A percentile compares a stretch with the other conserved stretches of the same genome.
phyloP scores from a whole-genome alignment of 139 green algal species.

The Raphidocelis subcapitata region DNA sequence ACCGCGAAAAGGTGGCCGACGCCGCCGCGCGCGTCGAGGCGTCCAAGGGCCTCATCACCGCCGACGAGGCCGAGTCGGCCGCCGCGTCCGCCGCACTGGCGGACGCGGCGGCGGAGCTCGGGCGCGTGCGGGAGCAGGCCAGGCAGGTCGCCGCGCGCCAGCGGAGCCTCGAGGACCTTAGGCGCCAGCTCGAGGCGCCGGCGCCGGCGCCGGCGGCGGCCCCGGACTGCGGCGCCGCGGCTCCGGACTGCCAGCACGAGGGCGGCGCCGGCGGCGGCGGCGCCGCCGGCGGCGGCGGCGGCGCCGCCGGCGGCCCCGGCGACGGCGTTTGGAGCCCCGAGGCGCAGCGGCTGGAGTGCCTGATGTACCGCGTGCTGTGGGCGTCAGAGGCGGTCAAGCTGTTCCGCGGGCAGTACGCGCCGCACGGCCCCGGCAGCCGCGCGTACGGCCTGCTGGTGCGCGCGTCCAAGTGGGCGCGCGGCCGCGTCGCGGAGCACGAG shows the following conservation, averaged over 20 bases:
- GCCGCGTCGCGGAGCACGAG: conserved; percentile 53
- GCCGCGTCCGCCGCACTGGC: conserved; percentile 17
- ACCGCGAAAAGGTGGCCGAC: conserved; percentile 68
- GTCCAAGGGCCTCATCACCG: conserved; percentile 11
- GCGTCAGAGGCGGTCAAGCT: conserved; percentile 54
- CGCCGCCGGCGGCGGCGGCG: background rate
- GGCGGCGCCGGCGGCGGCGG: background rate
- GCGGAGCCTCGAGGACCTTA: conserved; percentile 48
- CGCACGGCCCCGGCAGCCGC: conserved; percentile 8
- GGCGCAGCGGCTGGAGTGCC: conserved; percentile 53
- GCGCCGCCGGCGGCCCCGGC: conserved; percentile 7
- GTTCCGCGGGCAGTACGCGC: conserved; percentile 52
- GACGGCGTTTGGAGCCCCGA: conserved; percentile 49
- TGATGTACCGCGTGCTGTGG: conserved; percentile 64
- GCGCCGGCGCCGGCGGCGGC: background rate
- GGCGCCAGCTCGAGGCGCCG: conserved; percentile 20
- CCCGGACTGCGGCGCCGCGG: background rate
- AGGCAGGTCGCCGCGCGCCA: conserved; percentile 43
- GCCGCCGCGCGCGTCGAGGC: conserved; percentile 34
- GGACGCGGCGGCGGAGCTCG: conserved; percentile 40
- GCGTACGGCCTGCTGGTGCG: conserved; percentile 34
- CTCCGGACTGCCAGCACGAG: background rate
- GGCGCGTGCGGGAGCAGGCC: conserved; percentile 39
- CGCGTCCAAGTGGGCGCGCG: conserved; percentile 52
- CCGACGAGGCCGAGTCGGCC: conserved; percentile 24